Evolutionary conservation across 106 monocot genomes (phyloP).

Genomic region (Dioscorea zingiberensis): DNA sequence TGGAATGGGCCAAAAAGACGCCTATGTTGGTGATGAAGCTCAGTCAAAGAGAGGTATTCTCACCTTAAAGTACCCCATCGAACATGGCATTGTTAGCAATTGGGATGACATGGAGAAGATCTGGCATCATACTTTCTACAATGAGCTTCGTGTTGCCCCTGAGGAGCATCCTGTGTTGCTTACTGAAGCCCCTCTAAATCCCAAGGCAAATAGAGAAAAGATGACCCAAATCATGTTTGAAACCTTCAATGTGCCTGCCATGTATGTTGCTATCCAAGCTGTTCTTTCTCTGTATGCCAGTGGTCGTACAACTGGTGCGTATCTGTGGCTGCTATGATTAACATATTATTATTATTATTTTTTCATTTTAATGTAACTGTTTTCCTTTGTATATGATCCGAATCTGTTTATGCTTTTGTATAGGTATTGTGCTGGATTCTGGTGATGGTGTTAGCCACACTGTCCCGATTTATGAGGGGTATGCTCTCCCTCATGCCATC

Average conservation of each 20-base stretch:
- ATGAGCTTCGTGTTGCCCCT: slow-evolving; percentile 30
- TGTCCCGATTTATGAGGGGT: slow-evolving; percentile 26
- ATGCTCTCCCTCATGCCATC: slow-evolving; percentile 24
- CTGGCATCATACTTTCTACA: slow-evolving; percentile 29
- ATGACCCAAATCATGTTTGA: slow-evolving; percentile 35
- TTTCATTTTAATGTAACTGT: too few species aligned
- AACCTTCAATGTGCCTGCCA: slow-evolving; percentile 27
- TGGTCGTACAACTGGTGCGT: slow-evolving; percentile 24
- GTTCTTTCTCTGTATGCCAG: slow-evolving; percentile 30
- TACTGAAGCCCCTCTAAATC: slow-evolving; percentile 28
- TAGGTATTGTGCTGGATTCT: slow-evolving; percentile 30
- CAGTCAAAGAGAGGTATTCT: slow-evolving; percentile 30
- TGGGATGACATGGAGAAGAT: slow-evolving; percentile 39
- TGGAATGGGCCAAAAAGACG: slow-evolving; percentile 32
- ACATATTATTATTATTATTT: too few species aligned
- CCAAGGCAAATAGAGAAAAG: slow-evolving; percentile 33
- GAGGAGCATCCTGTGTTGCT: slow-evolving; percentile 29
- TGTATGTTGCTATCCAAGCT: slow-evolving; percentile 30
- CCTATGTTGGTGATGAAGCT: slow-evolving; percentile 29
- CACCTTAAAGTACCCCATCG: slow-evolving; percentile 25
- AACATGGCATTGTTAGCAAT: slow-evolving; percentile 27
- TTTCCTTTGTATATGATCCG: neutral
- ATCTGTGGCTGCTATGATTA: neutral
- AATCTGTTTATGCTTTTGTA: neutral
- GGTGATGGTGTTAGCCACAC: slow-evolving; percentile 36